Evolutionary conservation across 495 filamentous ascomycete species (phyloP).

Genomic region (Aspergillus homomorphus): DNA sequence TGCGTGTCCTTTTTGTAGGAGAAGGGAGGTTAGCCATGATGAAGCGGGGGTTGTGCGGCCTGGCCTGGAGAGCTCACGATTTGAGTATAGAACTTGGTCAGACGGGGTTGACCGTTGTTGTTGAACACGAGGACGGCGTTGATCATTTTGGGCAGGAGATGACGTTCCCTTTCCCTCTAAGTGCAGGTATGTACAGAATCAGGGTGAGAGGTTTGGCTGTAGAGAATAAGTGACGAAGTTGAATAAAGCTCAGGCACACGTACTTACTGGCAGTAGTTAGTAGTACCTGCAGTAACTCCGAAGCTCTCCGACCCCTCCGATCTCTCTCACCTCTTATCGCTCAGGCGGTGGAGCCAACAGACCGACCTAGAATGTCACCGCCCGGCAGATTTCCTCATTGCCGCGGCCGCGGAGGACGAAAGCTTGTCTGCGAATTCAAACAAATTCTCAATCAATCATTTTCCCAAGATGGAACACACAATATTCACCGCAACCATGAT

Average conservation of each 20-base stretch:
- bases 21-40: slow-evolving; percentile 10
- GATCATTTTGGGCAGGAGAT: slow-evolving; percentile 63
- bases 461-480: background rate
- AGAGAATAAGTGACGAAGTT: background rate
- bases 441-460: background rate
- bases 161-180: background rate
- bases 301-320: background rate
- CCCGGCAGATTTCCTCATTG: slow-evolving; percentile 17
- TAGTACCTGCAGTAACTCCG: background rate
- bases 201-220: background rate
- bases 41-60: background rate
- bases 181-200: background rate
- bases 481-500: slow-evolving; percentile 12
- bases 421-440: slow-evolving; percentile 9
- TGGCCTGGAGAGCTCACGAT: slow-evolving; percentile 57
- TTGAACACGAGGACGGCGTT: slow-evolving; percentile 99
- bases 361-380: slow-evolving; percentile 3
- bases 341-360: slow-evolving; percentile 11
- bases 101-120: slow-evolving; percentile 89
- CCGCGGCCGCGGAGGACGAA: slow-evolving; percentile 4
- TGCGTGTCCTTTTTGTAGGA: slow-evolving; percentile 67
- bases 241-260: background rate
- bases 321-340: slow-evolving; percentile 8
- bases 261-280: too few species aligned
- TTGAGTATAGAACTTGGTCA: slow-evolving; percentile 99